Base-by-base conservation (phyloP, 768 basidiomycete genomes). In the Lactifluus subvellereus region DNA sequence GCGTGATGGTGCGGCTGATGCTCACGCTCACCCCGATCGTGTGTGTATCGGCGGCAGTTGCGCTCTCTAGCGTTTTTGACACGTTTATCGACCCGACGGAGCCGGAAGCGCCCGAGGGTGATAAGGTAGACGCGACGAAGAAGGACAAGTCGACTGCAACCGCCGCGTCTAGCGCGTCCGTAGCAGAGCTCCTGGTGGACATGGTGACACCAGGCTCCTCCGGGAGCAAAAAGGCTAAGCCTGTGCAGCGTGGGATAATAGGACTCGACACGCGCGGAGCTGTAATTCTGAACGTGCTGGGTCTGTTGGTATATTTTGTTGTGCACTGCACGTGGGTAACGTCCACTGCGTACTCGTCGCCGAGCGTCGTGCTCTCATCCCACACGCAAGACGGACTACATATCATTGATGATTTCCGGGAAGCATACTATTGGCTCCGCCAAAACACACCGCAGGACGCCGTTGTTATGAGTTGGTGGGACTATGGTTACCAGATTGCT, bases 401-500 rank as follows among this genome's bases (percentile, higher is more conserved):
- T 73, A 91, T 98, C 70, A 98, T 99, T 70, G 97, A 99, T 71
- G 97, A 99, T 74, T 99, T 98, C 86, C 83, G 97, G 62, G 97
- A 98, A 78, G 97, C 97, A 13, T 98, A 99, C 74, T 98, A 98
- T 72, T 99, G 97, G 97, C 75, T 99, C 53, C 82, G 97, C 57
- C 89, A 95, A 77, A 99, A 98, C 77, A 99, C 97, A 2, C 82
- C 88, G 6, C 79, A 94, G 74, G 87, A 91, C 64, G 86, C 94
- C 6, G 95, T 98, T 37, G 87, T 98, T 30, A 95, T 96, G 94
- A 92, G 89, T 64, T 99, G 97, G 97, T 98, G 97, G 97, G 97
- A 98, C 77, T 99, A 98, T 68, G 97, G 96, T 33, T 98, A 99
- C 73, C 96, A 98, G 75, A 98, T 98, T 71, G 97, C 97, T 45